These are phyloP conservation scores for Monosporascus sp. DNA, from an alignment of 2,329 filamentous ascomycete species.

Conservation along the genomic window DNA sequence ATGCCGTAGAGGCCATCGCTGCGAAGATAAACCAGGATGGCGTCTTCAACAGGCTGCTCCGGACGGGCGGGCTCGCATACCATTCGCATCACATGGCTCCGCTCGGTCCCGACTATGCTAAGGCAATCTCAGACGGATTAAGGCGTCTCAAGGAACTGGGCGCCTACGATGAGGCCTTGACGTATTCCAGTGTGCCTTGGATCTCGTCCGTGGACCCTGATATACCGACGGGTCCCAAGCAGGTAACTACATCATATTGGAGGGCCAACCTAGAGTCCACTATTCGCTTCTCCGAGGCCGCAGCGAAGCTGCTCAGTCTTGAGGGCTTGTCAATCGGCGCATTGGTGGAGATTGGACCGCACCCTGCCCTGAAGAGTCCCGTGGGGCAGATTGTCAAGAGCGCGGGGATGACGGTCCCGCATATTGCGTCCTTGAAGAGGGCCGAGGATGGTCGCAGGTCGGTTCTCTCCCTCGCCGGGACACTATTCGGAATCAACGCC, in stretches of 20 bases:
- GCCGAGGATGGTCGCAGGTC: not conserved
- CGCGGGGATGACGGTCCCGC: not conserved
- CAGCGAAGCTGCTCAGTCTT: not conserved
- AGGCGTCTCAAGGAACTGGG: not conserved
- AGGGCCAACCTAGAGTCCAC: constrained; percentile 10
- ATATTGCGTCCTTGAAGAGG: constrained; percentile 2
- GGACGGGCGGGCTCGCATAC: constrained; percentile 20
- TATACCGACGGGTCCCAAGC: constrained; percentile 4
- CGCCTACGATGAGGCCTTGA: constrained; percentile 7
- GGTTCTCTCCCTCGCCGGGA: constrained; percentile 4
- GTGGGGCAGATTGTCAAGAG: constrained; percentile 5
- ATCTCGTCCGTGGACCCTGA: constrained; percentile 5
- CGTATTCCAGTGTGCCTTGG: constrained; percentile 8
- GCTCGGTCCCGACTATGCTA: not conserved
- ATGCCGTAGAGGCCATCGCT: constrained; percentile 8
- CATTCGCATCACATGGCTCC: constrained; percentile 23
- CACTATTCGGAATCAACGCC: constrained; percentile 3
- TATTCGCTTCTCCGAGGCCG: constrained; percentile 7
- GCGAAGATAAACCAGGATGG: constrained; percentile 3
- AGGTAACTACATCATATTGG: constrained; percentile 10
- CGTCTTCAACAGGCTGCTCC: constrained; percentile 16
- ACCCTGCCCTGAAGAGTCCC: constrained; percentile 4
- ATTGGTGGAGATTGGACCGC: constrained; percentile 10
- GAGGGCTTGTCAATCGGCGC: not conserved
- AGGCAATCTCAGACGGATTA: not conserved